Conservation (phyloP, 177 flowering plant species). For the Tripterygium wilfordii region DNA sequence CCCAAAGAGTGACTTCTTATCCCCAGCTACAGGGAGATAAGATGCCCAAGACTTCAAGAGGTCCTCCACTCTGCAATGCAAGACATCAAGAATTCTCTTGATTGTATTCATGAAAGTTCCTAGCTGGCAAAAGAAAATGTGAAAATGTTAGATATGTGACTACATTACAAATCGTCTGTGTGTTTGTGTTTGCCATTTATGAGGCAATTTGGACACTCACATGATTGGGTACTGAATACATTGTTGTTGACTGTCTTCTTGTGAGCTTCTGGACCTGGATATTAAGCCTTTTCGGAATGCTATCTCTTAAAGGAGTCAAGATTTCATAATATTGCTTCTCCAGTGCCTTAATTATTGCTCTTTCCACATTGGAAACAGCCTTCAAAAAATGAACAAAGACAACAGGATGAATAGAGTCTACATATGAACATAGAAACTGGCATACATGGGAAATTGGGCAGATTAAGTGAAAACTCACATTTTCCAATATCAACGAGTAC, state of each 20-base stretch:
- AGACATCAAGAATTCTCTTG: constrained; percentile 85
- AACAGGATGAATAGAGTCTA: too few species aligned
- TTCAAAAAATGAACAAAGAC: constrained; percentile 12
- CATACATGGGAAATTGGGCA: neutral
- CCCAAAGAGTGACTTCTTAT: constrained; percentile 56
- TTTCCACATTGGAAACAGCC: constrained; percentile 80
- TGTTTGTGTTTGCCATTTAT: too few species aligned
- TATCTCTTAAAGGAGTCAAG: constrained; percentile 81
- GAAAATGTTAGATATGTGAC: neutral
- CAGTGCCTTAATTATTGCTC: constrained; percentile 74
- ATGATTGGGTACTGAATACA: constrained; percentile 66
- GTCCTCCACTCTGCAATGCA: constrained; percentile 72
- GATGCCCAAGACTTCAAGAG: constrained; percentile 80
- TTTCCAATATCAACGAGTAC: constrained; percentile 67
- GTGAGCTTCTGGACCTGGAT: constrained; percentile 88
- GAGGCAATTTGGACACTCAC: constrained; percentile 30
- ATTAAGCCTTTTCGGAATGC: constrained; percentile 81
- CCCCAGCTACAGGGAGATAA: constrained; percentile 58
- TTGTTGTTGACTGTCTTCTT: constrained; percentile 69
- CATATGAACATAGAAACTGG: neutral
- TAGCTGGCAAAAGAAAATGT: constrained; percentile 36
- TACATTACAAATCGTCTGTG: too few species aligned
- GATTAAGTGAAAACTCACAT: constrained; percentile 39
- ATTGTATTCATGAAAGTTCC: constrained; percentile 76
- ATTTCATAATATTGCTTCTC: constrained; percentile 83